phyloP scores from a whole-genome alignment of 2,329 filamentous ascomycete species.

The Penicillium sp. region DNA sequence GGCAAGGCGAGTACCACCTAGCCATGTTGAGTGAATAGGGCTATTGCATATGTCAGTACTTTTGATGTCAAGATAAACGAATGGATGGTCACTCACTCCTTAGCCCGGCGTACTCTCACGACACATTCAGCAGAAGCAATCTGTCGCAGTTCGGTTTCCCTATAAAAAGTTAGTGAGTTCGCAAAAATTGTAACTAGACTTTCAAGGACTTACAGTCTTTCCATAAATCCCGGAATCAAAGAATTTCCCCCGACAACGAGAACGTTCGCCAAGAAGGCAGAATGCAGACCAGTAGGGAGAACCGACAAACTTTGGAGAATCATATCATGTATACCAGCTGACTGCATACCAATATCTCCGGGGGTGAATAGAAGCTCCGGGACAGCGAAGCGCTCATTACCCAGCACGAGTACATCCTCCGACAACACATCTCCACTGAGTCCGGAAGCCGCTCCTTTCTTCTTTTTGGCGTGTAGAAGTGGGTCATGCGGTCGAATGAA shows the following conservation, averaged over 20 bases:
- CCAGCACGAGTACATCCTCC: conserved; percentile 81
- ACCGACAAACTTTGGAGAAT: conserved; percentile 73
- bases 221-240: conserved; percentile 74
- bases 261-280: conserved; percentile 79
- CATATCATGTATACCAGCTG: conserved; percentile 78
- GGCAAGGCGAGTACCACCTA: conserved; percentile 76
- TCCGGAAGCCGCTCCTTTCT: conserved; percentile 50
- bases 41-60: conserved; percentile 28
- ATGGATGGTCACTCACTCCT: conserved; percentile 49
- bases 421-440: conserved; percentile 47
- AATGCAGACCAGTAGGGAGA: conserved; percentile 79
- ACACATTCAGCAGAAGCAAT: conserved; percentile 73
- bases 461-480: conserved; percentile 53
- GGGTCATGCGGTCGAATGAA: conserved; percentile 76
- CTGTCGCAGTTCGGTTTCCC: conserved; percentile 67
- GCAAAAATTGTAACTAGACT: neutral
- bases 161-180: conserved; percentile 22
- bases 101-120: conserved; percentile 68
- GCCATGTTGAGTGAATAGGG: conserved; percentile 79
- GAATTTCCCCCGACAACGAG: conserved; percentile 85
- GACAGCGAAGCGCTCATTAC: conserved; percentile 87
- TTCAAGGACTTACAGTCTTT: conserved; percentile 58
- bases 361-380: conserved; percentile 90
- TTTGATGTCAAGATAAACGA: neutral
- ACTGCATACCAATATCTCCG: conserved; percentile 76